These are phyloP conservation scores for Xylariaceae sp. DNA, from an alignment of 2,329 filamentous ascomycete species.

Conservation along the genomic window DNA sequence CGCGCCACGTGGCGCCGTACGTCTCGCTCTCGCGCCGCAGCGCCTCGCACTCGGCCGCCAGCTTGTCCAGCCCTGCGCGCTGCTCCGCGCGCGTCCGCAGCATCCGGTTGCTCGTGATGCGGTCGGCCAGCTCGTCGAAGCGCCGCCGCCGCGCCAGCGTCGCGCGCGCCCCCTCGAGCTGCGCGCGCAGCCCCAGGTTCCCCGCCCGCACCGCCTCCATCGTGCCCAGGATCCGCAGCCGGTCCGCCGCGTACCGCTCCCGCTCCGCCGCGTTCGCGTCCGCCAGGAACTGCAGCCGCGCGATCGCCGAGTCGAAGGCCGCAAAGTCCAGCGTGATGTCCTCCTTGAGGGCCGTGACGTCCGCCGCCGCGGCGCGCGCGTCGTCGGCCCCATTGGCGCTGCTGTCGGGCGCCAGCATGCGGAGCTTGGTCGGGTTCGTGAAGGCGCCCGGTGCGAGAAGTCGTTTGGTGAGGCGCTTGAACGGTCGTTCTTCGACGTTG, in stretches of 20 bases:
- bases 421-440: slow-evolving; percentile 44
- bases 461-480: slow-evolving; percentile 79
- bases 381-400: slow-evolving; percentile 24
- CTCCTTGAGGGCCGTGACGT: slow-evolving; percentile 59
- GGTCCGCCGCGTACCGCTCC: slow-evolving; percentile 73
- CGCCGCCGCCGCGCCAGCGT: slow-evolving; percentile 71
- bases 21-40: slow-evolving; percentile 76
- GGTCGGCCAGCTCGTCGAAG: slow-evolving; percentile 82
- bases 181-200: slow-evolving; percentile 63
- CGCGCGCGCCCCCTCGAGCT: slow-evolving; percentile 68
- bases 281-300: slow-evolving; percentile 79
- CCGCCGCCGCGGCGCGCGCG: slow-evolving; percentile 30
- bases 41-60: slow-evolving; percentile 82
- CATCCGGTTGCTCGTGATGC: slow-evolving; percentile 74
- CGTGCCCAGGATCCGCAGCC: slow-evolving; percentile 68
- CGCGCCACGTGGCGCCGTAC: slow-evolving; percentile 76
- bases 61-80: slow-evolving; percentile 65
- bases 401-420: slow-evolving; percentile 59
- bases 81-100: slow-evolving; percentile 82
- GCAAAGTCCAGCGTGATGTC: slow-evolving; percentile 84
- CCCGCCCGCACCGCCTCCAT: slow-evolving; percentile 71
- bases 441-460: slow-evolving; percentile 63
- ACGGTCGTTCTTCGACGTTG: slow-evolving; percentile 86
- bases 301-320: slow-evolving; percentile 77
- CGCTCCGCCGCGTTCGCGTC: slow-evolving; percentile 78